These are phyloP conservation scores for Cicer judaicum DNA, from an alignment of 306 rosid genomes.

Conservation along the genomic window DNA sequence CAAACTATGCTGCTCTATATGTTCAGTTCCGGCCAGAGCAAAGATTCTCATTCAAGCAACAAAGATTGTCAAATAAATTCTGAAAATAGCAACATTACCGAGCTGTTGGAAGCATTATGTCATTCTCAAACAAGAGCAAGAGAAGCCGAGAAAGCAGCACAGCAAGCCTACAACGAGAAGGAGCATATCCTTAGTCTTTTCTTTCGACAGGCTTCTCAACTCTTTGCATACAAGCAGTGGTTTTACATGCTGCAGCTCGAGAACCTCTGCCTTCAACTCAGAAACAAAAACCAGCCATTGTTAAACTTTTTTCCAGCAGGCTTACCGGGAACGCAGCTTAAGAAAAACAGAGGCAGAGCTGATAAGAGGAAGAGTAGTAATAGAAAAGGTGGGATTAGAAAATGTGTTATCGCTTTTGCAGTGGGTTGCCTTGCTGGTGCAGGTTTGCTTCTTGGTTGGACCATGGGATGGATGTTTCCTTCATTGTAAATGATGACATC, in stretches of 20 bases:
- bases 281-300: constrained; percentile 62
- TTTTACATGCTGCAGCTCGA: constrained; percentile 77
- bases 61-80: constrained; percentile 43
- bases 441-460: constrained; percentile 93
- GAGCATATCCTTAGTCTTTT: constrained; percentile 78
- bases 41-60: constrained; percentile 46
- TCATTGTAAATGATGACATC: constrained; percentile 38
- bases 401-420: constrained; percentile 59
- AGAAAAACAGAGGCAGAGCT: constrained; percentile 49
- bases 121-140: constrained; percentile 95
- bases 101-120: constrained; percentile 83
- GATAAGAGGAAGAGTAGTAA: constrained; percentile 50
- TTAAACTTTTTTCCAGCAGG: constrained; percentile 51
- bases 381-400: constrained; percentile 51
- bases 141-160: constrained; percentile 86
- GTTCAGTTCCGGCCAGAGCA: constrained; percentile 52
- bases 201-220: constrained; percentile 82
- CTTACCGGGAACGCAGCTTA: constrained; percentile 55
- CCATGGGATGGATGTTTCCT: constrained; percentile 89
- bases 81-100: constrained; percentile 54
- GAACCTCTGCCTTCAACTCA: constrained; percentile 76
- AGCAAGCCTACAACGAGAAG: constrained; percentile 78
- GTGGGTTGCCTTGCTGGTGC: constrained; percentile 82
- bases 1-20: constrained; percentile 12
- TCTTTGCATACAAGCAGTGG: constrained; percentile 92